These are phyloP conservation scores for Carallia pectinifolia DNA, from an alignment of 345 rosid genomes.

Conservation along the genomic window DNA sequence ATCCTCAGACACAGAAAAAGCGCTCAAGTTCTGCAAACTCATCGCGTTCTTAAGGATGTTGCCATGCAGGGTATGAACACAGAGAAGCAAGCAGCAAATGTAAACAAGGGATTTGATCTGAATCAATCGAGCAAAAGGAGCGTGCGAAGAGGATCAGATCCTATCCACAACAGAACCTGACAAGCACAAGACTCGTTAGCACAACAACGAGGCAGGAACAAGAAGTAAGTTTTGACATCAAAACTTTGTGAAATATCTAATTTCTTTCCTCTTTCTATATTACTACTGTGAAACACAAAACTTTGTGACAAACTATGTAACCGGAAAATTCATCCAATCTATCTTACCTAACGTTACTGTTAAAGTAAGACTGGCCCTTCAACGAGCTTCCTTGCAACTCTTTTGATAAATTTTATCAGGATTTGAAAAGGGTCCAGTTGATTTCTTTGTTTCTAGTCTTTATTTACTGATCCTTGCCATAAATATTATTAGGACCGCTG, in stretches of 20 bases:
- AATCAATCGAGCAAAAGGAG: slow-evolving; percentile 69
- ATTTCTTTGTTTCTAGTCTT: no score
- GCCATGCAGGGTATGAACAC: slow-evolving; percentile 33
- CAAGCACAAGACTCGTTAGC: slow-evolving; percentile 19
- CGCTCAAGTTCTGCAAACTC: slow-evolving; percentile 23
- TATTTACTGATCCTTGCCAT: no score
- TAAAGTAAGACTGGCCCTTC: no score
- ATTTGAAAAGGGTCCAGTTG: no score
- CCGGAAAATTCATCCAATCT: no score
- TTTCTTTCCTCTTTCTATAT: no score
- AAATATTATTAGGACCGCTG: no score
- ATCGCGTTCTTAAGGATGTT: slow-evolving; percentile 40
- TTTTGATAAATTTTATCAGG: no score
- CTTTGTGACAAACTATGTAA: no score
- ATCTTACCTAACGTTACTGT: no score
- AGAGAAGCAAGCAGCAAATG: slow-evolving; percentile 33
- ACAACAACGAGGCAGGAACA: slow-evolving; percentile 13
- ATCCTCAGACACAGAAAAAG: slow-evolving; percentile 27
- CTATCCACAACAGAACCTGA: slow-evolving; percentile 76
- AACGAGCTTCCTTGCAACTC: no score
- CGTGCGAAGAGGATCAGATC: slow-evolving; percentile 77
- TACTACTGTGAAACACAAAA: no score
- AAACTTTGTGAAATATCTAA: slow-evolving; percentile 15
- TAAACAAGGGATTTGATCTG: slow-evolving; percentile 40
- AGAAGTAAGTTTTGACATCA: slow-evolving; percentile 26